Conservation (phyloP, 23 red algal genomes). For the Pyropia haitanensis region DNA sequence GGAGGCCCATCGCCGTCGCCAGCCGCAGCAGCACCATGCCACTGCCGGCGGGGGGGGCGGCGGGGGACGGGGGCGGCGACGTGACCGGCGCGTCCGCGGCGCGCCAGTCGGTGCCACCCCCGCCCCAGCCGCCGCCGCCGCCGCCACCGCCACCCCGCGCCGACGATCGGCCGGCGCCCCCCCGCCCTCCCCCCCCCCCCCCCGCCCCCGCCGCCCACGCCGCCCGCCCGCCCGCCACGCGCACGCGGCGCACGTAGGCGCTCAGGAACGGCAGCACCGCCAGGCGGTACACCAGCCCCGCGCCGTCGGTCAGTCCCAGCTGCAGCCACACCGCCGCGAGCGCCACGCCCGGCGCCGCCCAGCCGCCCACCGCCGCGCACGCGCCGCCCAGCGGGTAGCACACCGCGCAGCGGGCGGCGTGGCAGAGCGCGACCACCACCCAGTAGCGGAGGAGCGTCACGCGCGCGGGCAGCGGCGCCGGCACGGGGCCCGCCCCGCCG, state of each 20-base stretch:
- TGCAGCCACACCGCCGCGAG: constrained; percentile 30
- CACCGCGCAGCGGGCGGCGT: constrained; percentile 12
- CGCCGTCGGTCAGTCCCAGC: constrained; percentile 34
- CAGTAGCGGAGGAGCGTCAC: constrained; percentile 28
- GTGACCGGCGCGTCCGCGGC: background rate
- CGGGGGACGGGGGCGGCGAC: background rate
- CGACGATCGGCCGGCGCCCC: background rate
- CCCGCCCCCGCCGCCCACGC: background rate
- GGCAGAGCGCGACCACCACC: constrained; percentile 33
- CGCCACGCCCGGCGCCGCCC: no score
- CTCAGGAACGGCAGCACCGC: constrained; percentile 1
- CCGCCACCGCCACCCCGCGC: background rate
- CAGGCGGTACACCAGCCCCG: constrained; percentile 20
- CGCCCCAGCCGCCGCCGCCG: background rate
- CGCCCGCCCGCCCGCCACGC: background rate
- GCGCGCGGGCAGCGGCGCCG: background rate
- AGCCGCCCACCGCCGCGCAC: no score
- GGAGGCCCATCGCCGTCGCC: constrained; percentile 4
- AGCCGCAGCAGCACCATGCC: constrained; percentile 17
- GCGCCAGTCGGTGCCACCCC: background rate
- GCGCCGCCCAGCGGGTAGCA: constrained; percentile 15
- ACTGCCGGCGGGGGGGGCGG: background rate
- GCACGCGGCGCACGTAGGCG: background rate
- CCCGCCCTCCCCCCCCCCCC: background rate
- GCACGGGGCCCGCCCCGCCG: background rate